A percentile compares a stretch with the other conserved stretches of the same genome.
Conservation (phyloP, 805 yeast genomes). For the Lipomyces oligophaga region DNA sequence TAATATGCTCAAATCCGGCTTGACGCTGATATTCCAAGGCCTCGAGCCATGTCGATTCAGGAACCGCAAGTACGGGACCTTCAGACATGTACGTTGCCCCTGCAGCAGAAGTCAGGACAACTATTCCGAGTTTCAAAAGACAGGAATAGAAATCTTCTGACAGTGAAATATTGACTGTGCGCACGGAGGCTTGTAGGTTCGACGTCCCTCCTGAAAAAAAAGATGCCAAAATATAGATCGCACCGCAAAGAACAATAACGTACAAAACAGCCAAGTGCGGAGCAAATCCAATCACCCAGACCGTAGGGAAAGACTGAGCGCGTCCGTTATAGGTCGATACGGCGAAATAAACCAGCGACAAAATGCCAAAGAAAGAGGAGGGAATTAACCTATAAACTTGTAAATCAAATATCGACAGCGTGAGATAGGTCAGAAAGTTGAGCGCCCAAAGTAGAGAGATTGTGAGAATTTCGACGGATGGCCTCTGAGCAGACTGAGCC, state of each 20-base stretch:
- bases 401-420: constrained; percentile 53
- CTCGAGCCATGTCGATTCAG: constrained; percentile 52
- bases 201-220: constrained; percentile 49
- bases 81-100: constrained; percentile 63
- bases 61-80: constrained; percentile 46
- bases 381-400: constrained; percentile 60
- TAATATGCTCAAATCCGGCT: constrained; percentile 22
- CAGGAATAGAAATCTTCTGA: constrained; percentile 67
- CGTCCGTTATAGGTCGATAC: constrained; percentile 43
- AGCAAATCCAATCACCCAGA: constrained; percentile 54
- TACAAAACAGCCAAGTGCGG: constrained; percentile 60
- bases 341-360: constrained; percentile 49
- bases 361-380: constrained; percentile 55
- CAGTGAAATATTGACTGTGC: constrained; percentile 37
- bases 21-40: constrained; percentile 35
- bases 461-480: constrained; percentile 50
- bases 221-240: constrained; percentile 56
- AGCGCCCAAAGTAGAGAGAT: constrained; percentile 54
- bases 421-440: constrained; percentile 60
- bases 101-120: constrained; percentile 65
- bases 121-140: constrained; percentile 54
- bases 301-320: constrained; percentile 50
- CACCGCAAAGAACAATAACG: constrained; percentile 50
- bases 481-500: constrained; percentile 50
- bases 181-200: constrained; percentile 41